These are phyloP conservation scores for Stenocarpella maydis DNA, from an alignment of 2,329 filamentous ascomycete species.

Conservation along the genomic window DNA sequence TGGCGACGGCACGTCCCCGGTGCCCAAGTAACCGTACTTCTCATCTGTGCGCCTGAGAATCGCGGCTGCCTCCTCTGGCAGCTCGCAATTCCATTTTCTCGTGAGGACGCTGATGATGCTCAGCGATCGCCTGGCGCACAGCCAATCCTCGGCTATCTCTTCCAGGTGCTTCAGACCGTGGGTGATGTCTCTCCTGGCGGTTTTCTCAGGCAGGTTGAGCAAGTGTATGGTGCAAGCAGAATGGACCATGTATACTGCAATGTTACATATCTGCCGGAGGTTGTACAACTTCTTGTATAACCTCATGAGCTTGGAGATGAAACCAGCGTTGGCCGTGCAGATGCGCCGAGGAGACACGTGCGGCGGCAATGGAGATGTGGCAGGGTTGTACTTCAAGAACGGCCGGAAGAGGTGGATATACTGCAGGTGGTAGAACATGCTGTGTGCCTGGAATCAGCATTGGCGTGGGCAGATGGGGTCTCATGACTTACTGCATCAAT, in stretches of 20 bases:
- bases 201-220: conserved; percentile 91
- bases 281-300: conserved; percentile 94
- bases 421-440: conserved; percentile 97
- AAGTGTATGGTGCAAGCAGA: conserved; percentile 95
- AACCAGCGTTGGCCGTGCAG: conserved; percentile 87
- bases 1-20: conserved; percentile 68
- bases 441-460: conserved; percentile 47
- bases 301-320: conserved; percentile 92
- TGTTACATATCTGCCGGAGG: conserved; percentile 92
- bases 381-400: conserved; percentile 88
- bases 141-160: conserved; percentile 95
- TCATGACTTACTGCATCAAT: conserved; percentile 77
- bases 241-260: conserved; percentile 94
- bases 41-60: conserved; percentile 81
- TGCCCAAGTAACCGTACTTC: conserved; percentile 78
- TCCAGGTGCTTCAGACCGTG: conserved; percentile 92
- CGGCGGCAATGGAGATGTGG: conserved; percentile 81
- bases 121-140: conserved; percentile 84
- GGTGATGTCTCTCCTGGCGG: conserved; percentile 85
- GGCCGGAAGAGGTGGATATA: conserved; percentile 96
- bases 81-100: conserved; percentile 86
- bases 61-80: conserved; percentile 82
- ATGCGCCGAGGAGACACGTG: conserved; percentile 91
- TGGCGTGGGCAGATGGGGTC: neutral
- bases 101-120: conserved; percentile 85